These are phyloP conservation scores for Lantana camara DNA, from an alignment of 257 asterid species.

Conservation along the genomic window DNA sequence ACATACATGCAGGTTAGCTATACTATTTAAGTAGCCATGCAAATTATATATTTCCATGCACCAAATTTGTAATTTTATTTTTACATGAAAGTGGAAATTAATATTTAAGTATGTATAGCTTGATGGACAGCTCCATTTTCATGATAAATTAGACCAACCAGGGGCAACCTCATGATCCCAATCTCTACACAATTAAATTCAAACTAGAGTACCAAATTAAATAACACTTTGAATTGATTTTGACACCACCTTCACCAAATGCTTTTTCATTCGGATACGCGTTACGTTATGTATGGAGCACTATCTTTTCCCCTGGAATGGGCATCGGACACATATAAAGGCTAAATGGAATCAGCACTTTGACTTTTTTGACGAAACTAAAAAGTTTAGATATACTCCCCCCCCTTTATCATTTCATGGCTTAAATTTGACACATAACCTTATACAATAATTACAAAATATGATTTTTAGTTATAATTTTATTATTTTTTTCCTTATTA, in stretches of 20 bases:
- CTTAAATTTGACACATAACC: background rate
- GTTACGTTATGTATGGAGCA: conserved; percentile 40
- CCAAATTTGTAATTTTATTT: too few relatives aligned
- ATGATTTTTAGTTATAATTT: too few relatives aligned
- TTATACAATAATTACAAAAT: background rate
- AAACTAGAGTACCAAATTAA: background rate
- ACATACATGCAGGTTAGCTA: too few relatives aligned
- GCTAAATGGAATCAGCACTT: conserved; percentile 34
- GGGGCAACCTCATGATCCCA: conserved; percentile 25
- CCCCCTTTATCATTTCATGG: background rate
- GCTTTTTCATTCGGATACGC: conserved; percentile 25
- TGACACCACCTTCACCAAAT: conserved; percentile 39
- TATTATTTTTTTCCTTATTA: too few relatives aligned
- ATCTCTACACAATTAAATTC: conserved; percentile 1
- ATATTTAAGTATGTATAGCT: too few relatives aligned
- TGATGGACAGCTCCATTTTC: too few relatives aligned
- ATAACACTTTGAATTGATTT: conserved; percentile 33
- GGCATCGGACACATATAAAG: conserved; percentile 52
- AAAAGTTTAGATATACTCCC: conserved; percentile 19
- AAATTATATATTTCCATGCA: too few relatives aligned
- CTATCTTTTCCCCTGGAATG: conserved; percentile 39
- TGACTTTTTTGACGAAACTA: conserved; percentile 28
- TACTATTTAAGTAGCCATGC: too few relatives aligned
- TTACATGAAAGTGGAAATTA: too few relatives aligned
- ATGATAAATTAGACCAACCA: too few relatives aligned